These are phyloP conservation scores for Penicillium occitanis DNA, from an alignment of 2,329 filamentous ascomycete species.

Conservation along the genomic window DNA sequence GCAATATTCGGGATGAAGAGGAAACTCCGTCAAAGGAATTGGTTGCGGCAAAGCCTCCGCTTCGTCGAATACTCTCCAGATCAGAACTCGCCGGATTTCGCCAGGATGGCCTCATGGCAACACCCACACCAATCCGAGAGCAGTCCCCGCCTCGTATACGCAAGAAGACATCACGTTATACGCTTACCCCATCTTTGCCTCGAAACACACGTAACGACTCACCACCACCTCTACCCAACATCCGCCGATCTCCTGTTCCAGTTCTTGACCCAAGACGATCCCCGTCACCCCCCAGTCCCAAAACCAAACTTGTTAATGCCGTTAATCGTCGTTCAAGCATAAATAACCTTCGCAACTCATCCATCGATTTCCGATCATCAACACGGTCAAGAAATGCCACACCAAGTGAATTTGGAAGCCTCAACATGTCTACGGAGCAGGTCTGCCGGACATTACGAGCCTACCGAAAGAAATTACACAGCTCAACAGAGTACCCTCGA, in stretches of 20 bases:
- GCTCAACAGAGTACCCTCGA: constrained; percentile 50
- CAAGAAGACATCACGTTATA: constrained; percentile 56
- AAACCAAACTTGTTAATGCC: constrained; percentile 32
- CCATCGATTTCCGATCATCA: constrained; percentile 47
- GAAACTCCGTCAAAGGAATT: constrained; percentile 48
- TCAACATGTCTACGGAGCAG: constrained; percentile 57
- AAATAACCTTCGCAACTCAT: constrained; percentile 45
- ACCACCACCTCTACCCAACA: constrained; percentile 30
- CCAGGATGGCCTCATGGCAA: constrained; percentile 48
- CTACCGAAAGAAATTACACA: constrained; percentile 59
- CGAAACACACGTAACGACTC: constrained; percentile 36
- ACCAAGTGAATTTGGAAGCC: constrained; percentile 46
- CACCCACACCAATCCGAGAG: constrained; percentile 46
- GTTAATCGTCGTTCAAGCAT: constrained; percentile 32
- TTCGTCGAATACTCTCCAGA: constrained; percentile 82
- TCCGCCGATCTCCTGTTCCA: constrained; percentile 33
- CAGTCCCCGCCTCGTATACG: constrained; percentile 53
- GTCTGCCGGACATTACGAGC: constrained; percentile 57
- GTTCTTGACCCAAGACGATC: constrained; percentile 33
- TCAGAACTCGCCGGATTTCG: constrained; percentile 81
- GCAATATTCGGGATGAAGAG: constrained; percentile 36
- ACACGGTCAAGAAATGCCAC: constrained; percentile 40
- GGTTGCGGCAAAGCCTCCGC: constrained; percentile 65
- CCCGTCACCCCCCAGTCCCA: constrained; percentile 43
- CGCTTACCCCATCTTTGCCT: constrained; percentile 41